Conservation (phyloP, 768 basidiomycete species). For the Boletus vermiculosoides region DNA sequence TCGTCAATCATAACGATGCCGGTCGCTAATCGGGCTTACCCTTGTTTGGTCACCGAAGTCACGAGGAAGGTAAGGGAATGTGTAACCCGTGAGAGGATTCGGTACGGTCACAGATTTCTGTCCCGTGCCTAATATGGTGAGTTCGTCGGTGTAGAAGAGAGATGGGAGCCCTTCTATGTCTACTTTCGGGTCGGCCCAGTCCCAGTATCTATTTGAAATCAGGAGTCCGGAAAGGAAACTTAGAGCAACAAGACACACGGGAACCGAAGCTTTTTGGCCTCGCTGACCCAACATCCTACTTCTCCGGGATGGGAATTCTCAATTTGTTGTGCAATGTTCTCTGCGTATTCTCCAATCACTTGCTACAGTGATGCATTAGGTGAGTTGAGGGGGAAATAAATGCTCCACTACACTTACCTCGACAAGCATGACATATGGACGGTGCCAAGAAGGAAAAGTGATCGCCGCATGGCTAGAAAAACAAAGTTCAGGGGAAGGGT, state of each 20-base stretch:
- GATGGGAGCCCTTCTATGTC: conserved; percentile 21
- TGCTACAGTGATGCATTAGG: conserved; percentile 15
- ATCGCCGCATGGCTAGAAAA: conserved; percentile 19
- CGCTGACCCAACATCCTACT: conserved; percentile 16
- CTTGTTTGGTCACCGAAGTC: conserved; percentile 19
- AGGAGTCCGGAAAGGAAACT: background rate
- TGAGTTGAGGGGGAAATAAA: background rate
- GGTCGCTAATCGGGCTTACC: background rate
- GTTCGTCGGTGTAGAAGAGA: conserved; percentile 16
- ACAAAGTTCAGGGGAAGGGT: background rate
- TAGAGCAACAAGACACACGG: conserved; percentile 19
- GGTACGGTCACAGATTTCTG: conserved; percentile 8
- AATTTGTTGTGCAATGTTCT: conserved; percentile 25
- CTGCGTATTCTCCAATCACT: conserved; percentile 27
- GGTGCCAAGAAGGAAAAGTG: conserved; percentile 28
- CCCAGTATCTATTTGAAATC: conserved; percentile 24
- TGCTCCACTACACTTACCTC: conserved; percentile 13
- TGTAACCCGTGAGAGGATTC: conserved; percentile 22
- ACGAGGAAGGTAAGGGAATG: conserved; percentile 13
- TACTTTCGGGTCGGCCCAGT: conserved; percentile 27
- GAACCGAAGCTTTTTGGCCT: conserved; percentile 27
- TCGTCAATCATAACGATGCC: background rate
- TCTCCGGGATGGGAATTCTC: conserved; percentile 21
- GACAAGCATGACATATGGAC: conserved; percentile 29
- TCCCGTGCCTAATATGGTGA: conserved; percentile 7